Base-by-base conservation (phyloP, 306 rosid species). In the apple (Malus domestica) region DNA sequence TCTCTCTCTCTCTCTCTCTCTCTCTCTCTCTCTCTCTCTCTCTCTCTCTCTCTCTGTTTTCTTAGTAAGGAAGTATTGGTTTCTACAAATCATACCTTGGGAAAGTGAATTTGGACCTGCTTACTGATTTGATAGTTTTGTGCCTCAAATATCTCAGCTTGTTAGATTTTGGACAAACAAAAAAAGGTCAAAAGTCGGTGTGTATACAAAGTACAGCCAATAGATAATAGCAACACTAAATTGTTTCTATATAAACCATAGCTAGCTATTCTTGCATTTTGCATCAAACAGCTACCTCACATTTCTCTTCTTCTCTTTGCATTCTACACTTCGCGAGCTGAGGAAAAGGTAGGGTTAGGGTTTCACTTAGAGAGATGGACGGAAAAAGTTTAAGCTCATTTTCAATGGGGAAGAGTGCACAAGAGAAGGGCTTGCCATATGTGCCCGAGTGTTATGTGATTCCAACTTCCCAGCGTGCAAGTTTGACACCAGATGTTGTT, bases 371-470 rank as follows among this genome's bases (percentile, higher is more conserved):
- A 61, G 2, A 60, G 54, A 67, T 55, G 66, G 79, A 4, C 6
- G 79, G 40, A 19, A 65, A 66, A n/a, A 62, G 71, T 44, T 81
- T 86, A 9, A 64, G 83, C 29, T 60, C 83, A 71, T 79, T 75
- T 76, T 23, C 77, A 9, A 75, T 54, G 8, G 88, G 81, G 22
- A 61, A 85, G 68, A 81, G 70, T 58, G 88, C 85, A 65, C 83
- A 78, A 78, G 83, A 81, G 77, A 81, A 20, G 78, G 73, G 83
- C 76, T 73, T 84, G 80, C 84, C 83, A 70, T 71, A 81, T 70
- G 81, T 86, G 1, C 89, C 87, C n/a, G 82, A 80, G 27, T 63
- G 75, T 40, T 82, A 68, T 52, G 76, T 67, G 74, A 79, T 80
- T 51, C 86, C 89, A 33, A 46, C 70, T 4, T 69, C 85, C 72